Conservation (phyloP, 129 eudicot genomes). For the Flaveria bidentis region DNA sequence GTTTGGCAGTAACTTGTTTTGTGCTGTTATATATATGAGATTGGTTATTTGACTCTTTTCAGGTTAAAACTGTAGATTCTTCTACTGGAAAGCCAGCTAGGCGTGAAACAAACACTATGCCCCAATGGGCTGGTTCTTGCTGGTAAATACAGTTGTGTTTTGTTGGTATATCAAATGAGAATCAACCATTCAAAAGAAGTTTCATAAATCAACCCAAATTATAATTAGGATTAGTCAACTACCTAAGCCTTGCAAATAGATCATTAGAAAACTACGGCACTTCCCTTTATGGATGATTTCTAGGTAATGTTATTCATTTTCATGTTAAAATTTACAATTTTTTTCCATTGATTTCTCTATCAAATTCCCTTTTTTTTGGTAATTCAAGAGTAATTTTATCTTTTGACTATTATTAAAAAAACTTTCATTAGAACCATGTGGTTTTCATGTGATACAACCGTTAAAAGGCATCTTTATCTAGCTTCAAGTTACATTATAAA, state of each 20-base stretch:
- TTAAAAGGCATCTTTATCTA: not conserved
- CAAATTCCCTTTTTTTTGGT: not conserved
- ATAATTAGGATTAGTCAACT: slow-evolving; percentile 11
- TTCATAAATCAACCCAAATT: slow-evolving; percentile 14
- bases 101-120: slow-evolving; percentile 98
- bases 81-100: slow-evolving; percentile 72
- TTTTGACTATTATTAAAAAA: not conserved
- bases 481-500: slow-evolving; percentile 15
- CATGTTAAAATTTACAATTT: not conserved
- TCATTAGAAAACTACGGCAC: not conserved
- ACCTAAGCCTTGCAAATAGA: not conserved
- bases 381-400: slow-evolving; percentile 7
- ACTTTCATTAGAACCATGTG: slow-evolving; percentile 5
- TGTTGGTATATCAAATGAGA: slow-evolving; percentile 8
- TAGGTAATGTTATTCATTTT: not conserved
- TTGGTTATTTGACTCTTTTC: slow-evolving; percentile 27
- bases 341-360: not conserved
- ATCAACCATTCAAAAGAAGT: not conserved
- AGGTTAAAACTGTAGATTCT: slow-evolving; percentile 79
- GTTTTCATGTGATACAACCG: not conserved
- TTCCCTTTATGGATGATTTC: not conserved
- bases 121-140: slow-evolving; percentile 99
- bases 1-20: not conserved
- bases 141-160: slow-evolving; percentile 46
- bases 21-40: not conserved